Base-by-base conservation (phyloP, 2,329 filamentous ascomycete species). In the Dothiorella sarmentorum region DNA sequence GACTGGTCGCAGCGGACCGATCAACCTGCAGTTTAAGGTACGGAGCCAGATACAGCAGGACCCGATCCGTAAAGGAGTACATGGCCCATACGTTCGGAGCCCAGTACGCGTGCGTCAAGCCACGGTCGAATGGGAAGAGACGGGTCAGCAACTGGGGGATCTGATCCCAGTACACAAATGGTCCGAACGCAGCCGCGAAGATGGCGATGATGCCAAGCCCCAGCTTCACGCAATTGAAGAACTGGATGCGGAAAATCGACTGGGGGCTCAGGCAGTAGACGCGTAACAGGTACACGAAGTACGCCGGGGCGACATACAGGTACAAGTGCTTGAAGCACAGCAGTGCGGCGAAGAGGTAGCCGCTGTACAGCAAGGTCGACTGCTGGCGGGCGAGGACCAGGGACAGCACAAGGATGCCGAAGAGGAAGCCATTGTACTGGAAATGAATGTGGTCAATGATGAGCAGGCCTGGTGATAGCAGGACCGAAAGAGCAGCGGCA, bases 401-500 rank as follows among this genome's bases (percentile, higher is more conserved):
- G 2, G 94, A 97, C 56, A 93, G 80, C 35, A 97, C 83, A 52
- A 99, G 79, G 42, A 97, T 78, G 35, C 94, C 94, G 71, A 97
- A 99, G 75, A 99, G 85, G 75, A 92, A 91, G 38, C 94, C 93
- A 77, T 99, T 99, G 78, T 99, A 99, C 78, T 99, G 94, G 73
- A 99, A 99, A 73, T 97, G 92, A 63, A 97, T 93, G 72, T 99
- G 94, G 70, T 99, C 94, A 72, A 99, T 97, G 71, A 99, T 95
- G 61, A 99, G 80, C 33, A 99, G 83, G 2, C 93, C 94, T 0
- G 94, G 94, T 0, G 92, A 97, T 11, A 97, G 83, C 3, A 97
- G 78, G 60, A 99, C 86, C 1, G 93, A 97, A 58, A 97, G 80
- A 22, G 92, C 91, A 45, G 89, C 90, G 22, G 89, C 90, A 69